These are phyloP conservation scores for Roridomyces roridus DNA, from an alignment of 768 basidiomycete species.

Conservation along the genomic window DNA sequence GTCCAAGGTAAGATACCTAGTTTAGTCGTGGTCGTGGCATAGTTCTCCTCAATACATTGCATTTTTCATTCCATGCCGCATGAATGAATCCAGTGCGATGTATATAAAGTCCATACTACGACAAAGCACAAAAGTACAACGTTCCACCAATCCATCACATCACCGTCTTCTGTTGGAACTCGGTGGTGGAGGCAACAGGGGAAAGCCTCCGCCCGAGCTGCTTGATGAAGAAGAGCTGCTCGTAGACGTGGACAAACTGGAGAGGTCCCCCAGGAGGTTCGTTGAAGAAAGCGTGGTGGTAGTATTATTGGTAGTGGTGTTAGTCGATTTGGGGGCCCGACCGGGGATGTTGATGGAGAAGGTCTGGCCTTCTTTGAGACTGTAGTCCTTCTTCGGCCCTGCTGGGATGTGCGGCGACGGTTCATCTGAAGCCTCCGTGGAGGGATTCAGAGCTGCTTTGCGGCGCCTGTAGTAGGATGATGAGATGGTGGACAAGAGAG, in stretches of 20 bases:
- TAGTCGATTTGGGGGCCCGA: slow-evolving; percentile 49
- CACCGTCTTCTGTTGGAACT: slow-evolving; percentile 57
- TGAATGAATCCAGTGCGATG: too few relatives aligned
- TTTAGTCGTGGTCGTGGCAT: too few relatives aligned
- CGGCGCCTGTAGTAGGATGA: slow-evolving; percentile 54
- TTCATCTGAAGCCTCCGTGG: slow-evolving; percentile 41
- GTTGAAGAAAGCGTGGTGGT: slow-evolving; percentile 27
- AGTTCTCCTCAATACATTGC: too few relatives aligned
- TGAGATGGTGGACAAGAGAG: slow-evolving; percentile 16
- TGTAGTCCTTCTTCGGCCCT: slow-evolving; percentile 92
- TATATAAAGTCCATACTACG: too few relatives aligned
- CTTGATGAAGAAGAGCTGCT: slow-evolving; percentile 22
- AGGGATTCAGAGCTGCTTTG: slow-evolving; percentile 66
- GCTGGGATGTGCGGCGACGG: slow-evolving; percentile 73
- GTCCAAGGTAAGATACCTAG: too few relatives aligned
- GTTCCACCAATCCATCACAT: neutral
- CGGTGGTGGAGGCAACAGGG: slow-evolving; percentile 87
- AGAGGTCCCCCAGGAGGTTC: slow-evolving; percentile 42
- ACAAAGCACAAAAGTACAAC: neutral
- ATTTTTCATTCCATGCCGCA: too few relatives aligned
- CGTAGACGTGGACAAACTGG: slow-evolving; percentile 11
- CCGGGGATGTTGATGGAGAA: slow-evolving; percentile 93
- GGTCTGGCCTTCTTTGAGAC: slow-evolving; percentile 93
- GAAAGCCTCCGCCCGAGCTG: slow-evolving; percentile 51
- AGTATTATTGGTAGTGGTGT: slow-evolving; percentile 11